Percentiles rank a stretch among this genome's conserved stretches.
Evolutionary conservation across 2,329 filamentous ascomycete species (phyloP).

Genomic region (Hypoxylon sp.): DNA sequence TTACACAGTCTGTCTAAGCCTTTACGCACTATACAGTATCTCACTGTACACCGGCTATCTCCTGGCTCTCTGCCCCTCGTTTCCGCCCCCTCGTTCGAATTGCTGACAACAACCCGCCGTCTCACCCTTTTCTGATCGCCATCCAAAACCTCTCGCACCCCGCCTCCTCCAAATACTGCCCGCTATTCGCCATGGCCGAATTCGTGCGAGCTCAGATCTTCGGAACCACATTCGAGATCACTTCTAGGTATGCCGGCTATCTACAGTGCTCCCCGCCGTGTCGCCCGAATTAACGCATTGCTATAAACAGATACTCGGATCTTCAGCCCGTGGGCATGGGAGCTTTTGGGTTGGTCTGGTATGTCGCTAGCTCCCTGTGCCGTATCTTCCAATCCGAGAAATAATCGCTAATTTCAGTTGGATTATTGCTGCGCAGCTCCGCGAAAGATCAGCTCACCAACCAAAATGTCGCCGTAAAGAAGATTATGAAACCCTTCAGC

Average conservation of each 20-base stretch:
- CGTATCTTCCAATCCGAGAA: slow-evolving; percentile 5
- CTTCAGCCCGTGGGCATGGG: slow-evolving; percentile 99
- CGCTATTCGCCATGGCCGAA: slow-evolving; percentile 84
- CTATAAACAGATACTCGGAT: slow-evolving; percentile 83
- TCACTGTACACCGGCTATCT: slow-evolving; percentile 20
- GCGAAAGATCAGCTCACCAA: slow-evolving; percentile 97
- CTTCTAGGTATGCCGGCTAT: slow-evolving; percentile 78
- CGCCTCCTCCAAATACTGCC: slow-evolving; percentile 17
- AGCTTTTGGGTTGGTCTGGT: slow-evolving; percentile 98
- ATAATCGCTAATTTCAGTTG: slow-evolving; percentile 24
- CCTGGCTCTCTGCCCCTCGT: slow-evolving; percentile 38
- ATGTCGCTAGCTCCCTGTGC: slow-evolving; percentile 53
- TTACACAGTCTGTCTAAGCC: slow-evolving; percentile 12
- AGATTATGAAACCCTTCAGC: slow-evolving; percentile 99
- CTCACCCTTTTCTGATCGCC: slow-evolving; percentile 24
- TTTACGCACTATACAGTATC: slow-evolving; percentile 4
- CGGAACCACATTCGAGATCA: slow-evolving; percentile 99
- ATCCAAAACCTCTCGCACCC: slow-evolving; percentile 36
- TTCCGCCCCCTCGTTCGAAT: slow-evolving; percentile 34
- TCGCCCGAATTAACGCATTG: slow-evolving; percentile 46
- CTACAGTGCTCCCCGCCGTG: slow-evolving; percentile 26
- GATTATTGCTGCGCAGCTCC: slow-evolving; percentile 70
- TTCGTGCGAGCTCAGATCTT: slow-evolving; percentile 99
- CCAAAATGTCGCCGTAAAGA: slow-evolving; percentile 98
- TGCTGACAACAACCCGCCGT: slow-evolving; percentile 27